Conservation (phyloP, 805 yeast genomes). For the Saitoella complicata region DNA sequence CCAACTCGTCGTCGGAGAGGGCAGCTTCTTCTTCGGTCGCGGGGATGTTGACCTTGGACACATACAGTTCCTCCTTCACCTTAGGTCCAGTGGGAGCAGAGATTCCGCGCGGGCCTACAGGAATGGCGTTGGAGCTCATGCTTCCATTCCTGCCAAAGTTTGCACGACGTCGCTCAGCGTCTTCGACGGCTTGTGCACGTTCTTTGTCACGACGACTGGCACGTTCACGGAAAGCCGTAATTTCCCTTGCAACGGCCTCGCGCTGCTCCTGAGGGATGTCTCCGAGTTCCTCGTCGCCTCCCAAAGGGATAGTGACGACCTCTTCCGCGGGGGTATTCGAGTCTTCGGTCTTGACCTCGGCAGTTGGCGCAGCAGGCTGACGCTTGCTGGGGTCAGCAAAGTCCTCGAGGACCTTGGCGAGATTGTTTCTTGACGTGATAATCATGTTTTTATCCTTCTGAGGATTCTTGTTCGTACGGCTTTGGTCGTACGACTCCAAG, state of each 20-base stretch:
- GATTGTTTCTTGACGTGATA: background rate
- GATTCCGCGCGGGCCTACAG: conserved; percentile 1
- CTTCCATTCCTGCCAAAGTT: background rate
- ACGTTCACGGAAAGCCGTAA: conserved; percentile 12
- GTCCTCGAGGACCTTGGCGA: background rate
- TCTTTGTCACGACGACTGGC: conserved; percentile 12
- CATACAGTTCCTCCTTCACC: background rate
- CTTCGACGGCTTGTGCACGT: conserved; percentile 9
- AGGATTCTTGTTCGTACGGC: background rate
- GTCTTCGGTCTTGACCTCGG: conserved; percentile 1
- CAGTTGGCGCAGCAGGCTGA: background rate
- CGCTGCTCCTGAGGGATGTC: conserved; percentile 12
- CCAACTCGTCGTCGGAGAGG: conserved; percentile 9
- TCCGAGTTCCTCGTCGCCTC: conserved; percentile 10
- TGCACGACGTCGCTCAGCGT: conserved; percentile 6
- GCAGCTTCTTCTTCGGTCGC: conserved; percentile 6
- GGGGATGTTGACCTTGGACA: background rate
- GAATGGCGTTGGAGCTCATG: background rate
- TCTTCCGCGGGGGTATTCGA: background rate
- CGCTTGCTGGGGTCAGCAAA: background rate
- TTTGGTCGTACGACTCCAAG: background rate
- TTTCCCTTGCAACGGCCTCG: conserved; percentile 8
- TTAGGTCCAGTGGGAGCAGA: conserved; percentile 7
- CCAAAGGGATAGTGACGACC: background rate
- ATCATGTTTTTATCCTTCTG: background rate